Conservation (phyloP, 352 stramenopile species). For the Blastocystis sp. region DNA sequence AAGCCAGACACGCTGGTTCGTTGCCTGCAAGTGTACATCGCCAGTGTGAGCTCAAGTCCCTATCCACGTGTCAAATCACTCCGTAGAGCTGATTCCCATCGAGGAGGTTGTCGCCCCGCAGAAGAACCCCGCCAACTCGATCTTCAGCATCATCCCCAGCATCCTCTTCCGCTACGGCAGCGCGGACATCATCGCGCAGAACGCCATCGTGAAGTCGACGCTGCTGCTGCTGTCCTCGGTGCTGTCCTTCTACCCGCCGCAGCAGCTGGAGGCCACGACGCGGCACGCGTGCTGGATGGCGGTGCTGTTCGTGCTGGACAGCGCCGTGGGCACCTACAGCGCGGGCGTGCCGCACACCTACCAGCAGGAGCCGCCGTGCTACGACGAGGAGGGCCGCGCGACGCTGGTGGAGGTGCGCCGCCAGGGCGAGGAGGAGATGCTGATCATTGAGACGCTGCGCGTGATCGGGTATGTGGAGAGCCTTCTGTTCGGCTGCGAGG, state of each 20-base stretch:
- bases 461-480: neutral
- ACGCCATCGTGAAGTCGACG: conserved; percentile 38
- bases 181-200: neutral
- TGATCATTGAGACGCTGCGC: neutral
- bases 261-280: neutral
- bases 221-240: conserved; percentile 42
- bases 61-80: neutral
- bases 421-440: neutral
- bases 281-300: conserved; percentile 4
- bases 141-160: neutral
- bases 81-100: conserved; percentile 43
- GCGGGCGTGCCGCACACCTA: neutral
- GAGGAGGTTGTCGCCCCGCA: neutral
- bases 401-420: neutral
- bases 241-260: neutral
- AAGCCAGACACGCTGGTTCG: neutral
- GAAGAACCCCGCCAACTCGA: neutral
- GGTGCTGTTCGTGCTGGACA: conserved; percentile 29
- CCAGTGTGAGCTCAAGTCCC: conserved; percentile 17
- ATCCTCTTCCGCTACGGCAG: conserved; percentile 36
- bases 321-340: conserved; percentile 10
- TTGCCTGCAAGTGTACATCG: conserved; percentile 38
- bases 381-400: neutral
- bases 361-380: neutral
- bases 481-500: neutral